These are phyloP conservation scores for Termitomyces sp. DNA, from an alignment of 768 basidiomycete species.

Conservation along the genomic window DNA sequence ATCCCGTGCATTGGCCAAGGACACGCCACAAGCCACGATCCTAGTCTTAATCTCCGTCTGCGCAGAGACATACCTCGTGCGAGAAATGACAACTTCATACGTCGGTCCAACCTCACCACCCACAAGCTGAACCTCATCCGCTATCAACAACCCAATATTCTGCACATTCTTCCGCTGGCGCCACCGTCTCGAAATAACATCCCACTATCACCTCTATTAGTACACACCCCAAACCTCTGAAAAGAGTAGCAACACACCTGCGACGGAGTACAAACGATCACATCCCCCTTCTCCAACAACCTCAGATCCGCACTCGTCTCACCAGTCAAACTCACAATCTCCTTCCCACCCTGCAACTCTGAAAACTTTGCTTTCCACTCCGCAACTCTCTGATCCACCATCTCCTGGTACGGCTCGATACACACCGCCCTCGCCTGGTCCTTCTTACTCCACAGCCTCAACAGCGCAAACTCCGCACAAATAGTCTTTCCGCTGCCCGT, in stretches of 20 bases:
- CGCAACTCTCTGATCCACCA: slow-evolving; percentile 85
- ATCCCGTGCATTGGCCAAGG: slow-evolving; percentile 92
- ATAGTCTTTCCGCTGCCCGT: slow-evolving; percentile 98
- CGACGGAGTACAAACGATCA: slow-evolving; percentile 89
- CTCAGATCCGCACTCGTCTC: slow-evolving; percentile 91
- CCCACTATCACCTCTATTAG: slow-evolving; percentile 60
- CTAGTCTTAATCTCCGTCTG: slow-evolving; percentile 92
- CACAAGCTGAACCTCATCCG: slow-evolving; percentile 92
- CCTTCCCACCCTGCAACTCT: slow-evolving; percentile 83
- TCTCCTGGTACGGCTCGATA: slow-evolving; percentile 95
- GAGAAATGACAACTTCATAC: slow-evolving; percentile 93
- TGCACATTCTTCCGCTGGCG: slow-evolving; percentile 96
- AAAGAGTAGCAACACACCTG: slow-evolving; percentile 51
- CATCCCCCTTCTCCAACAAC: slow-evolving; percentile 83
- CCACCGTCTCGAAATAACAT: slow-evolving; percentile 91
- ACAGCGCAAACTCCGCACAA: slow-evolving; percentile 92
- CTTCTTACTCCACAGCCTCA: slow-evolving; percentile 90
- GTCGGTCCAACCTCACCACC: slow-evolving; percentile 95
- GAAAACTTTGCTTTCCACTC: slow-evolving; percentile 91
- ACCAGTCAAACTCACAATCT: slow-evolving; percentile 90
- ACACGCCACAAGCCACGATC: slow-evolving; percentile 92
- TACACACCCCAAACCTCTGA: background rate
- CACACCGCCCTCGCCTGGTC: slow-evolving; percentile 86
- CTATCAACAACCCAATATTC: slow-evolving; percentile 87
- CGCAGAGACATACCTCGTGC: slow-evolving; percentile 94